phyloP scores from a whole-genome alignment of 2,329 filamentous ascomycete genomes.

The Nemania serpens region DNA sequence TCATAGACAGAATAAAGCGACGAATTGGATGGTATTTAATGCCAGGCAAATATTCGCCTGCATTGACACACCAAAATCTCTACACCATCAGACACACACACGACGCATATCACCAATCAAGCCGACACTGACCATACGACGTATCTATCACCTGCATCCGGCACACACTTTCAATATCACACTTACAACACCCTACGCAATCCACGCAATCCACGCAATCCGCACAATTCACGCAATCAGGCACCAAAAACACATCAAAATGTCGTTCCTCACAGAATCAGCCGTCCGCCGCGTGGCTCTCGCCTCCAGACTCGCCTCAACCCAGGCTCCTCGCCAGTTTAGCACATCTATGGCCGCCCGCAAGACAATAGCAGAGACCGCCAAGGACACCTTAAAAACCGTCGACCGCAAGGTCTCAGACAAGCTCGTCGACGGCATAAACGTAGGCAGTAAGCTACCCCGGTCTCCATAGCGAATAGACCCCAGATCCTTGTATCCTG shows the following conservation, averaged over 20 bases:
- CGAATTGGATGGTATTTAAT: constrained; percentile 1
- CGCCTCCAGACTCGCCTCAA: constrained; percentile 44
- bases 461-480: background rate
- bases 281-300: constrained; percentile 50
- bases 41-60: no score
- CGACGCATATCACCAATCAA: background rate
- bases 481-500: background rate
- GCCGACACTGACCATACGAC: background rate
- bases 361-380: constrained; percentile 57
- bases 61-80: background rate
- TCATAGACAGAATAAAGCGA: background rate
- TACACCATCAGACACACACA: no score
- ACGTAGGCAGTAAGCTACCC: constrained; percentile 58
- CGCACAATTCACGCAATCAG: background rate
- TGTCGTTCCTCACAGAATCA: constrained; percentile 60
- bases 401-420: constrained; percentile 65
- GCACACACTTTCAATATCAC: no score
- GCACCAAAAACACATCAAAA: constrained; percentile 34
- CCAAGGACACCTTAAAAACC: constrained; percentile 63
- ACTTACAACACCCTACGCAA: background rate
- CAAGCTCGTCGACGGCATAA: constrained; percentile 65
- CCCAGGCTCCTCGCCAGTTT: constrained; percentile 54
- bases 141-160: no score
- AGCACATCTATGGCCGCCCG: constrained; percentile 50
- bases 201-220: background rate